Conservation (phyloP, 805 yeast genomes). For the Barnettozyma californica region DNA sequence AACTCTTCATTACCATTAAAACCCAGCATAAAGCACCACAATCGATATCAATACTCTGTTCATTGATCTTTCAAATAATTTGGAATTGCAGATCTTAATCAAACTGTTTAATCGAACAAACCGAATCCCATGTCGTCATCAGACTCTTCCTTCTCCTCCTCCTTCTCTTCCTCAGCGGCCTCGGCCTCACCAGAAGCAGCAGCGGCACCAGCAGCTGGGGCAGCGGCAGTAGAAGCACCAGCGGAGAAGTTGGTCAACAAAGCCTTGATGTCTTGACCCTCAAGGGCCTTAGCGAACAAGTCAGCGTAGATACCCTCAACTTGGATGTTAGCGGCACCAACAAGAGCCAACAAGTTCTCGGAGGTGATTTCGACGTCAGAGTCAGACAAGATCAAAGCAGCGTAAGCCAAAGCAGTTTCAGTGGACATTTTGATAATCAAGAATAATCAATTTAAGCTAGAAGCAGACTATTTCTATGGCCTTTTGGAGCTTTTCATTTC, state of each 20-base stretch:
- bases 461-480: slow-evolving; percentile 29
- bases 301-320: slow-evolving; percentile 85
- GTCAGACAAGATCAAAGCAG: slow-evolving; percentile 91
- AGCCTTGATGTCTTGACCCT: slow-evolving; percentile 79
- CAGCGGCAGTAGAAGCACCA: slow-evolving; percentile 72
- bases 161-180: slow-evolving; percentile 53
- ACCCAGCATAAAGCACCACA: not conserved
- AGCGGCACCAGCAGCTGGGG: slow-evolving; percentile 58
- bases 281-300: slow-evolving; percentile 82
- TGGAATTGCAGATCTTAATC: not conserved
- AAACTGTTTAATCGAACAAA: slow-evolving; percentile 67
- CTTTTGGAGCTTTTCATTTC: not conserved
- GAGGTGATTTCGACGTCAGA: slow-evolving; percentile 83
- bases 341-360: slow-evolving; percentile 73
- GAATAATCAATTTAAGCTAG: slow-evolving; percentile 30
- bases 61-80: slow-evolving; percentile 1
- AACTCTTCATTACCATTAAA: not conserved
- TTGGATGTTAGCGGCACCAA: slow-evolving; percentile 77
- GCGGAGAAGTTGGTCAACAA: slow-evolving; percentile 62
- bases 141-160: slow-evolving; percentile 46
- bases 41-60: not conserved
- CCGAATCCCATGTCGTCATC: slow-evolving; percentile 94
- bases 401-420: slow-evolving; percentile 84
- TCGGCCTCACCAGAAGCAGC: slow-evolving; percentile 60
- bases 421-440: slow-evolving; percentile 48